Evolutionary conservation across 2,329 filamentous ascomycete species (phyloP), one percentile per base, ranked within the genome.

Genomic region (Fusarium nygamai): DNA sequence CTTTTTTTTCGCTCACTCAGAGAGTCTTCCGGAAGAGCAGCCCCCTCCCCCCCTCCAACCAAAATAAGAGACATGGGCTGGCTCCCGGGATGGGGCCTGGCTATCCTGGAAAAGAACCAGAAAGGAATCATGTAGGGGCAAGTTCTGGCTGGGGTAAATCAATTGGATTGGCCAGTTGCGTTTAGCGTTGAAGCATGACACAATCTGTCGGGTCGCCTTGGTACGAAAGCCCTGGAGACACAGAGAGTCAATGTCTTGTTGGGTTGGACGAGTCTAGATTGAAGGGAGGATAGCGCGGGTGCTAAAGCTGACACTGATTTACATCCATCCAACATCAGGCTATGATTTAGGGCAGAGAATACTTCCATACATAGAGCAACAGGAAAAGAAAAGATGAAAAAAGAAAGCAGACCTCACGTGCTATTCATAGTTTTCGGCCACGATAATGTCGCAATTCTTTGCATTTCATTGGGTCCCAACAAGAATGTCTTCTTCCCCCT

Each of bases 191-290:
- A 70, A 79, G 76, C 76, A 80, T 80, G 79, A 80, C 79, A 80
- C 79, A 80, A 80, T 80, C 76, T 80, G 79, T 80, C 78, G 78
- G 79, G 77, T 79, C 76, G 72, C 61, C 70, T 77, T 76, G 67
- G 70, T 67, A 59, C 56, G 44, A 59, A 48, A 66, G 64, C 64
- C 61, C 64, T 62, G 29, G 39, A 67, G 46, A 70, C 61, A 60
- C 69, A 70, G 59, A 51, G 60, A 53, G 27, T 39, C 38, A 50
- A 34, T 61, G 51, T 69, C 66, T 70, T 73, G 57, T 61, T 67
- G 65, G 47, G 58, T 24, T 72, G 54, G 61, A 33, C 36, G 38
- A 44, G 36, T 46, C 57, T 60, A 57, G 31, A 41, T 41, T n/a
- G n/a, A 64, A 60, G 61, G 24, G 46, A 58, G 66, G 29, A 39